phyloP scores from a whole-genome alignment of 805 yeast species.

The Starmera caribaea region DNA sequence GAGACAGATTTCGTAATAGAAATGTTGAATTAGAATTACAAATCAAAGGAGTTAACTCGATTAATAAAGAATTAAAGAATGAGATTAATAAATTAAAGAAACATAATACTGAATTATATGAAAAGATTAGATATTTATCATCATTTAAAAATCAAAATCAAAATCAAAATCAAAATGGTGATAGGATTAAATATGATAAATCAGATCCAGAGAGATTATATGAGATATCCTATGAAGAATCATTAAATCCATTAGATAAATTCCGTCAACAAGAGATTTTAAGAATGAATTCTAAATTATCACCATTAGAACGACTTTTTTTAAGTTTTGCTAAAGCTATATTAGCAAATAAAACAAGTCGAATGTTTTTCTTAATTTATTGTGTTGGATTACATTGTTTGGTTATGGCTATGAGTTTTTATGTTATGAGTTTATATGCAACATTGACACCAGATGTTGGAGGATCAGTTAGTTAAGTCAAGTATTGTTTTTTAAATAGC shows the following conservation, averaged over 20 bases:
- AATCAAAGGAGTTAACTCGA: constrained; percentile 43
- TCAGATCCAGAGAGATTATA: constrained; percentile 51
- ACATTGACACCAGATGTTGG: constrained; percentile 35
- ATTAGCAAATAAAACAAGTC: constrained; percentile 61
- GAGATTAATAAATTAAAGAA: constrained; percentile 54
- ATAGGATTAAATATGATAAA: constrained; percentile 19
- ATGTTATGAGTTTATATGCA: constrained; percentile 38
- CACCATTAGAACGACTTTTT: constrained; percentile 73
- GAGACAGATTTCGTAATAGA: constrained; percentile 84
- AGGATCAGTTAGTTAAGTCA: too few species aligned
- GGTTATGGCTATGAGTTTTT: constrained; percentile 54
- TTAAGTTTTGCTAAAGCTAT: constrained; percentile 63
- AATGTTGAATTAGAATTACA: constrained; percentile 82
- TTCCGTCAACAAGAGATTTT: constrained; percentile 73
- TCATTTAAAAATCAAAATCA: too few species aligned
- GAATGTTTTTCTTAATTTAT: constrained; percentile 66
- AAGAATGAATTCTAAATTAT: constrained; percentile 58
- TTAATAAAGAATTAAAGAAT: constrained; percentile 50
- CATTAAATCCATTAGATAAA: constrained; percentile 74
- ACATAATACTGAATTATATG: constrained; percentile 75
- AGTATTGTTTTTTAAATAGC: too few species aligned
- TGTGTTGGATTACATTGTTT: constrained; percentile 67
- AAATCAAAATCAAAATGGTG: constrained; percentile 10
- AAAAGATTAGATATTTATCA: constrained; percentile 60
- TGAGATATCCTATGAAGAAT: constrained; percentile 60